Evolutionary conservation across 2,329 filamentous ascomycete species (phyloP), one percentile per base, ranked within the genome.

Genomic region (Fusarium zealandicum): DNA sequence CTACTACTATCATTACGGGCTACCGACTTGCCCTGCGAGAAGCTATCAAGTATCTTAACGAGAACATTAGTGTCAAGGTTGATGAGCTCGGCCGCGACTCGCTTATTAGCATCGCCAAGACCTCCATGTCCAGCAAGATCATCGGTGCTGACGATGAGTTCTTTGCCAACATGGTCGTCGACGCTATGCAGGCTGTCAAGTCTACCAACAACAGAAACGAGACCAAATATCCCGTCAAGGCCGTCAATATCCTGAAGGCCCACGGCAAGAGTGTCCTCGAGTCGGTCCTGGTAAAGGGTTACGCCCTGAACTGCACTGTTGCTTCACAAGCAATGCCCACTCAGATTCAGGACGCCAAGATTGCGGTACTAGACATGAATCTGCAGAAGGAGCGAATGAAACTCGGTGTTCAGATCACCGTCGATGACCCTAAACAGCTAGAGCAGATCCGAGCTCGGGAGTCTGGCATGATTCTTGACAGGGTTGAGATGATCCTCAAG

Each of bases 361-460:
- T 99, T 75, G 95, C 95, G 42, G 89, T 93, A 69, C 78, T 99
- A 57, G 95, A 99, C 74, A 98, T 99, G 86, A 99, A 99, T 77
- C 76, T 99, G 69, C 93, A 98, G 73, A 99, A 99, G 81, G 93
- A 98, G 82, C 86, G 93, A 67, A 98, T 99, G 95, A 98, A 99
- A 84, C 81, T 99, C 54, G 95, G 95, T 65, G 95, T 99, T 56
- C 93, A 99, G 76, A 96, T 99, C 70, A 98, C 95, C 11, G 90
- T 99, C 63, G 95, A 99, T 68, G 95, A 99, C 73, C 95, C 95
- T 41, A 89, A 96, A 73, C 95, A 99, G 76, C 83, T 99, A 43
- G 95, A 99, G 81, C 93, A 97, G 82, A 99, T 99, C 69, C 87
- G 95, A 57, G 88, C 95, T 69, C 86, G 95, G 48, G 95, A 99